phyloP scores from a whole-genome alignment of 2,329 filamentous ascomycete species.

The Xylariaceae sp. region DNA sequence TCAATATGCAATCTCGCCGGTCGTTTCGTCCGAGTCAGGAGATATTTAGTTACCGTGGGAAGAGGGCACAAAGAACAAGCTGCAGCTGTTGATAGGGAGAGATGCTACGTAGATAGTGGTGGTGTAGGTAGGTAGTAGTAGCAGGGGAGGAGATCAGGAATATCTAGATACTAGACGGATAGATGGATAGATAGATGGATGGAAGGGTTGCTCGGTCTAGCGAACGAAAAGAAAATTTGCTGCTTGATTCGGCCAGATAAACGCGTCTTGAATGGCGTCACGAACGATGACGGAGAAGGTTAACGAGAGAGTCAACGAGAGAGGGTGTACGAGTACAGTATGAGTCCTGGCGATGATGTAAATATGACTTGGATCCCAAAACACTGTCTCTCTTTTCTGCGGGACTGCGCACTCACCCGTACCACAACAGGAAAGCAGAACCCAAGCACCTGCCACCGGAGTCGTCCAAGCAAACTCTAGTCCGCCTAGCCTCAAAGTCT shows the following conservation, averaged over 20 bases:
- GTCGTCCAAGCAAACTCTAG: not conserved
- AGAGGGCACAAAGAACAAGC: not conserved
- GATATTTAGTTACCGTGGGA: not conserved
- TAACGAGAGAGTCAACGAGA: constrained; percentile 3
- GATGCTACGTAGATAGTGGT: not conserved
- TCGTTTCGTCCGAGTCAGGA: not conserved
- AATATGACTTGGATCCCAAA: constrained; percentile 9
- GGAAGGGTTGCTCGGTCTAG: too few species aligned
- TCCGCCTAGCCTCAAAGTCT: not conserved
- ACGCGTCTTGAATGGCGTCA: not conserved
- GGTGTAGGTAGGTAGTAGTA: not conserved
- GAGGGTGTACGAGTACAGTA: not conserved
- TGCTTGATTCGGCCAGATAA: not conserved
- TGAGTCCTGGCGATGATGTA: constrained; percentile 14
- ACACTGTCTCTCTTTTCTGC: not conserved
- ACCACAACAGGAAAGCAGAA: too few species aligned
- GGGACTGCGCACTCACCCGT: not conserved
- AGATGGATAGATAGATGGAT: not conserved
- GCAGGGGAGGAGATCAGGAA: not conserved
- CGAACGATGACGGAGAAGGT: constrained; percentile 1
- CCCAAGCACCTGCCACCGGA: too few species aligned
- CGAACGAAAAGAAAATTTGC: not conserved
- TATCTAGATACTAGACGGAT: not conserved
- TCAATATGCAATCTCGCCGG: not conserved
- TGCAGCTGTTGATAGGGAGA: not conserved